Evolutionary conservation across 768 basidiomycete genomes (phyloP).

Genomic region (Tylopilus sp.): DNA sequence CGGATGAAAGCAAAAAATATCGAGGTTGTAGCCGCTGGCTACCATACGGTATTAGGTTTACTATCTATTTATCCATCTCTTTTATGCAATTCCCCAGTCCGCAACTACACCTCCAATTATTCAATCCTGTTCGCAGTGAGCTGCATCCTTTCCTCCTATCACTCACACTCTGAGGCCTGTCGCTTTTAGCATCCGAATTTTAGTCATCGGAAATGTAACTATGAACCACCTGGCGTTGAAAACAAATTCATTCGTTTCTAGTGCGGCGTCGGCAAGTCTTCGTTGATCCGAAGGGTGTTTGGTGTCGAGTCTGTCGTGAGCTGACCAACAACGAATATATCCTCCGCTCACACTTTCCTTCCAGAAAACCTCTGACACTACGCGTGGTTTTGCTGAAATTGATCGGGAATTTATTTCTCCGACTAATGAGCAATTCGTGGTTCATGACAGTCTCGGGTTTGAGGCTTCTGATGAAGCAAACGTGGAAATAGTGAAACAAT

Average conservation of each 20-base stretch:
- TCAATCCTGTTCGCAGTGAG: slow-evolving; percentile 10
- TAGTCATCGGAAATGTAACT: slow-evolving; percentile 16
- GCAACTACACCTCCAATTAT: slow-evolving; percentile 10
- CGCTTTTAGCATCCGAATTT: slow-evolving; percentile 12
- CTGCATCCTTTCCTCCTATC: neutral
- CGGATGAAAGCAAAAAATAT: slow-evolving; percentile 6
- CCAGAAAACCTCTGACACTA: neutral
- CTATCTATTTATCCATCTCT: neutral
- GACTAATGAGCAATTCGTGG: slow-evolving; percentile 10
- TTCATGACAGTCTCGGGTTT: too few species aligned
- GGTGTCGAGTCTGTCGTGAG: slow-evolving; percentile 10
- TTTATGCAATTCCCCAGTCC: neutral
- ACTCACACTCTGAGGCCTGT: neutral
- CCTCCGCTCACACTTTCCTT: neutral
- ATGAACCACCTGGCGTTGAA: neutral
- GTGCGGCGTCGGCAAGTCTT: slow-evolving; percentile 15
- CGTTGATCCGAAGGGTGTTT: slow-evolving; percentile 9
- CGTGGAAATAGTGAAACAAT: slow-evolving; percentile 1
- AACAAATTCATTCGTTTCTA: neutral
- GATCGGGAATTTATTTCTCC: slow-evolving; percentile 12
- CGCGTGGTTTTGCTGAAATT: slow-evolving; percentile 7
- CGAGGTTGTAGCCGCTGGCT: slow-evolving; percentile 6
- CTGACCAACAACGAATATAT: neutral
- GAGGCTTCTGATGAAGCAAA: slow-evolving; percentile 8
- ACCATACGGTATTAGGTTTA: neutral